Conservation (phyloP, 202 grass and related monocot genomes). For the Brachypodium distachyon region DNA sequence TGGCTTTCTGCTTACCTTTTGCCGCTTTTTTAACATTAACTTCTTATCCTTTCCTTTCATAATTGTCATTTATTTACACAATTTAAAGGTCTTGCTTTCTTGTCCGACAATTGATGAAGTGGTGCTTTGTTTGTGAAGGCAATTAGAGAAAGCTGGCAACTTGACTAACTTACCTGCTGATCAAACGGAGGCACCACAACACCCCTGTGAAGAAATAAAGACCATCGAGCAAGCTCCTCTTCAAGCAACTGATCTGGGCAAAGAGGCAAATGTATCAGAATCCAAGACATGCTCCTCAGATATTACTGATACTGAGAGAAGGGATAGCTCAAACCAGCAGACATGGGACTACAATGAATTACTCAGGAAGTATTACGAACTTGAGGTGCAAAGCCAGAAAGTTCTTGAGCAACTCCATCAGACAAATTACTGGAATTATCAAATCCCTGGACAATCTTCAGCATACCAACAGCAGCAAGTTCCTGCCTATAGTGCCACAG, state of each 20-base stretch:
- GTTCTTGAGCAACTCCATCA: constrained; percentile 74
- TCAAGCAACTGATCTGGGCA: constrained; percentile 26
- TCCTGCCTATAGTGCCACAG: constrained; percentile 34
- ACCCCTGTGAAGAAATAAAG: constrained; percentile 13
- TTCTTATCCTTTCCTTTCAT: background rate
- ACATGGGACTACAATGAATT: constrained; percentile 44
- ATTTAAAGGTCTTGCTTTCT: background rate
- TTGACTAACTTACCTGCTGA: background rate
- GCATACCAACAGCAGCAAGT: constrained; percentile 29
- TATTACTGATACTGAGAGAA: background rate
- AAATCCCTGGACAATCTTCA: constrained; percentile 37
- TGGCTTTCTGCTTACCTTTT: too few relatives aligned
- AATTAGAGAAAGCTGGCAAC: constrained; percentile 14
- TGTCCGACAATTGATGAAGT: background rate
- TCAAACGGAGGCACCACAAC: constrained; percentile 7
- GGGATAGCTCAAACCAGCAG: constrained; percentile 38
- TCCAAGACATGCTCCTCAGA: constrained; percentile 10
- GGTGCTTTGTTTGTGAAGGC: constrained; percentile 14
- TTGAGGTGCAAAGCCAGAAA: constrained; percentile 66
- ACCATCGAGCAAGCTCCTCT: constrained; percentile 24
- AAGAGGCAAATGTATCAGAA: constrained; percentile 16
- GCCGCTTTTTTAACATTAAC: background rate
- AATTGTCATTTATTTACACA: background rate
- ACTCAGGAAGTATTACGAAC: constrained; percentile 66
- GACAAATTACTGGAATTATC: constrained; percentile 48